Base-by-base conservation (phyloP, 2,329 filamentous ascomycete species). In the Diplocarpon rosae region DNA sequence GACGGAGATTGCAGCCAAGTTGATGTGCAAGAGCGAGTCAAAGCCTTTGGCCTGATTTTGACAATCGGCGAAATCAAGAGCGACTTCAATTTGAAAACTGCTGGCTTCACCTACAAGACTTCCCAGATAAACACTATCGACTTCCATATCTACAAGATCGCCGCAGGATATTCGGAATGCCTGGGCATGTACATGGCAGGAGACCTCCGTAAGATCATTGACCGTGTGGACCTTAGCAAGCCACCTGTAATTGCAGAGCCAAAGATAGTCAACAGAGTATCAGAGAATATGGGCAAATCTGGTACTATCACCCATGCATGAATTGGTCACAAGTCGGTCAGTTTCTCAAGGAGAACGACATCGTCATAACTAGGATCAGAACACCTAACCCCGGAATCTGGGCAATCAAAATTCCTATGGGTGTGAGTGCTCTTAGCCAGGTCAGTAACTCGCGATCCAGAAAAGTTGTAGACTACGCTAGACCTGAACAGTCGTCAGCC, bases 381-480 rank as follows among this genome's bases (percentile, higher is more conserved):
- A 95, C 88, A 0, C 72, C 86, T 46, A 90, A 88, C 66, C 90
- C 93, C 62, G 88, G 88, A 45, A 85, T 92, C 56, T 87, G 84
- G 77, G 85, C 89, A 46, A 89, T 86, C 4, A 75, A 76, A 34
- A 92, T 94, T 66, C 87, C 87, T 0, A 62, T 69, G 2, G 72
- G 75, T n/a, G 83, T 89, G n/a, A 85, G 76, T 7, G 84, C 83
- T 14, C 76, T 94, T 57, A 87, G 77, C 42, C 86, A 92, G 60
- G 81, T 85, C 2, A 75, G 92, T 11, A 24, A 24, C 20, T 24
- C 7, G 4, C 20, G 20, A 3, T 7, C 20, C 4, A 24, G 20
- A 24, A 24, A 24, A 24, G 20, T 24, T 7, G n/a, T n/a, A n/a
- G n/a, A n/a, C n/a, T n/a, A n/a, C n/a, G n/a, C n/a, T n/a, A n/a